Evolutionary conservation across 306 rosid genomes (phyloP), one percentile per base, ranked within the genome.

Genomic region (Cucurbita maxima): DNA sequence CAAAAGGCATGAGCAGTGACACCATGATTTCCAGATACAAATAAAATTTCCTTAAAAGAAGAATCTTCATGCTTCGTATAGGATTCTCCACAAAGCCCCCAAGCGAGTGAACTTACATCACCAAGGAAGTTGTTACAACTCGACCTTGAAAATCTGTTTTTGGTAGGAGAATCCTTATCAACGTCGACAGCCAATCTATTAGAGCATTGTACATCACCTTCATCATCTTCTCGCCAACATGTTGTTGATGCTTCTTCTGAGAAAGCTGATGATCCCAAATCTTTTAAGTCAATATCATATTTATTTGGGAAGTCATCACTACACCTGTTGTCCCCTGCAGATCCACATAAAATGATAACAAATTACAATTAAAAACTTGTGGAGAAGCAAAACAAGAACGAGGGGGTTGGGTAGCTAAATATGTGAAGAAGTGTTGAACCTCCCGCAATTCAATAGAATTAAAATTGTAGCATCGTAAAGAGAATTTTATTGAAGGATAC

Each of bases 21-120:
- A 58, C 98, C 98, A 80, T 80, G 82, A 78, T 55, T 84, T 34
- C 98, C 98, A 58, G 89, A 87, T 71, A 90, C 87, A 90, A 90
- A 90, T 77, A 94, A 76, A 82, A 87, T 47, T 76, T 94, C 96
- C 76, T 85, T 86, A 79, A 94, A 90, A 51, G 85, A 76, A 79
- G 86, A 79, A 81, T 85, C 86, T 71, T 75, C 73, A 74, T 87
- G 95, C 75, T 82, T 86, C 79, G 87, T 82, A 69, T 91, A 89
- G 79, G 74, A 70, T 58, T 90, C 96, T 74, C 79, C 92, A 51
- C 87, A 87, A 22, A 71, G 57, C 73, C 96, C 96, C 97, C 97
- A 94, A 58, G 94, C 90, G 77, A 88, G 81, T 52, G 98, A 90
- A 77, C 78, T 82, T 72, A 89, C 94, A 76, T 89, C 90, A 77